Conservation (phyloP, 768 basidiomycete genomes). For the Fistulinella prunicolor region DNA sequence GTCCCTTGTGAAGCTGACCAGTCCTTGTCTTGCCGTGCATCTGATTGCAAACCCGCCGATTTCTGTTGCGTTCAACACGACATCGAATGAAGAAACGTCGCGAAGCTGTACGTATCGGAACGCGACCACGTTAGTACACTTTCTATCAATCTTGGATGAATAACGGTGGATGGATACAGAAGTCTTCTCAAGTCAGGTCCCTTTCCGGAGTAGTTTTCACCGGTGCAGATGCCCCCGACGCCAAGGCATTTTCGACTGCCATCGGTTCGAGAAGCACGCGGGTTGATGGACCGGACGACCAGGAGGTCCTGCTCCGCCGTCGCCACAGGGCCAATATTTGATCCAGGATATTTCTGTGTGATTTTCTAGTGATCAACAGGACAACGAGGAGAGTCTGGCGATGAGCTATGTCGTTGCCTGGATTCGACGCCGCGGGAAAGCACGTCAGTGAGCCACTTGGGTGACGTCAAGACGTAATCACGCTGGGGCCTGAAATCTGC, state of each 20-base stretch:
- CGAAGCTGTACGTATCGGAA: too few species aligned
- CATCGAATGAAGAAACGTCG: neutral
- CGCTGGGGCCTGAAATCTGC: neutral
- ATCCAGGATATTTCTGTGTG: too few species aligned
- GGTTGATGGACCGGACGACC: neutral
- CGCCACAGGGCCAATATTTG: too few species aligned
- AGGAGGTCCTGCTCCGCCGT: too few species aligned
- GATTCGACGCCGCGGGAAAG: neutral
- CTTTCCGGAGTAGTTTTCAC: neutral
- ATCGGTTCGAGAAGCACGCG: neutral
- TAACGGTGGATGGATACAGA: neutral
- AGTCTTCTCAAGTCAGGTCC: neutral
- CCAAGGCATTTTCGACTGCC: neutral
- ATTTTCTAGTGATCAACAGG: too few species aligned
- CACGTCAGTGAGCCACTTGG: neutral
- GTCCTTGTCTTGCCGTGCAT: neutral
- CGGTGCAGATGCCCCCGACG: constrained; percentile 1
- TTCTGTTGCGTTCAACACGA: neutral
- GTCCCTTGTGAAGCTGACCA: neutral
- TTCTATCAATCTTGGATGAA: neutral
- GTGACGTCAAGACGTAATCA: constrained; percentile 1
- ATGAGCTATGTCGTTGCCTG: neutral
- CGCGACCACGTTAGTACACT: too few species aligned
- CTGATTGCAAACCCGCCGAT: neutral
- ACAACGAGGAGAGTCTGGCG: too few species aligned